Evolutionary conservation across 352 stramenopile genomes (phyloP).

Genomic region (Phytophthora tentaculata): DNA sequence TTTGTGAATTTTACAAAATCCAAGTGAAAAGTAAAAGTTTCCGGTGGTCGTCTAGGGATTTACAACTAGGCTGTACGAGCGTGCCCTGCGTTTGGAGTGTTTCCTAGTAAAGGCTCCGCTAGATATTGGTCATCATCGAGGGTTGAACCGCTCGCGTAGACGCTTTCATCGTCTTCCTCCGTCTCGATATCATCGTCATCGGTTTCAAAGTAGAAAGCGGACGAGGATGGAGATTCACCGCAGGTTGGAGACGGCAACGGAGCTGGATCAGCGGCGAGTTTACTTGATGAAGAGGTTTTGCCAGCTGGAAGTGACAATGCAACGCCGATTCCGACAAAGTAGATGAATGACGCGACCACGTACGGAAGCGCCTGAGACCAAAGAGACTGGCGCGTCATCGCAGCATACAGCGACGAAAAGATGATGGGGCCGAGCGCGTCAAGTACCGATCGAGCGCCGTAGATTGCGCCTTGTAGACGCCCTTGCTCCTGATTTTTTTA

Average conservation of each 20-base stretch:
- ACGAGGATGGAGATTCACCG: conserved; percentile 38
- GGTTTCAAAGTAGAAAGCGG: conserved; percentile 54
- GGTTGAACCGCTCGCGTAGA: conserved; percentile 28
- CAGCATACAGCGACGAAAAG: conserved; percentile 68
- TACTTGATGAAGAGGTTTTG: conserved; percentile 13
- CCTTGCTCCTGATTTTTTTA: conserved; percentile 61
- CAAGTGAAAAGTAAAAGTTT: background rate
- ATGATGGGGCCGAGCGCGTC: conserved; percentile 64
- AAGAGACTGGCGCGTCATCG: conserved; percentile 50
- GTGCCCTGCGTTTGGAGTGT: no score
- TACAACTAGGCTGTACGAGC: no score
- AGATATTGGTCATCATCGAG: conserved; percentile 40
- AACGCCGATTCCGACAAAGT: conserved; percentile 53
- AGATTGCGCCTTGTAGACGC: conserved; percentile 77
- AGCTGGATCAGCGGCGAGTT: conserved; percentile 18
- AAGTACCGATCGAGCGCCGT: conserved; percentile 70
- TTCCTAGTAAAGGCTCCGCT: conserved; percentile 60
- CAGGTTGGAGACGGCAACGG: conserved; percentile 47
- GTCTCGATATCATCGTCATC: conserved; percentile 46
- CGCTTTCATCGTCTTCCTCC: conserved; percentile 15
- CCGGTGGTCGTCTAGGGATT: background rate
- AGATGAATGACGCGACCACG: conserved; percentile 57
- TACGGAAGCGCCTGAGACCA: conserved; percentile 66
- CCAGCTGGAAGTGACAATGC: conserved; percentile 46
- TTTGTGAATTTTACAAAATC: conserved; percentile 15